Base-by-base conservation (phyloP, 805 yeast species). In the Candida ipomoeae region DNA sequence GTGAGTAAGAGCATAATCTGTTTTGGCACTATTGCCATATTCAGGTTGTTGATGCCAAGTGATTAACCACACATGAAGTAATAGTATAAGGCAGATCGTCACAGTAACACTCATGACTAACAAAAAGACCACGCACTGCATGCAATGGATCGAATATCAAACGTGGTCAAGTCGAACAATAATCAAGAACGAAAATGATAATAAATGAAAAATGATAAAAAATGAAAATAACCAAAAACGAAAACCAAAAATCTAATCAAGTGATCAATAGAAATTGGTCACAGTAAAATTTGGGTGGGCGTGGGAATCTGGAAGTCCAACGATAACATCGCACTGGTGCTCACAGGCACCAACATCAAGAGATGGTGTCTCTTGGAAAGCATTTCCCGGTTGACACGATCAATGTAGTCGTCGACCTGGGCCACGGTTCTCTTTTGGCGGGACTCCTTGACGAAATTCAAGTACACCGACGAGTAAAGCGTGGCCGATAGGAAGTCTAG, bases 251-350 rank as follows among this genome's bases (percentile, higher is more conserved):
- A n/a, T 6, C 10, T n/a, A 7, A 34, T n/a, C 10, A 7, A 15
- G 36, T 34, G n/a, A 5, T 15, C 17, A 17, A 8, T 15, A 10
- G 20, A 17, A 17, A 17, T 6, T 6, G 13, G 21, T 37, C 26
- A 37, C 40, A 7, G 40, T 2, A 20, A 13, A 15, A 5, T 21
- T 31, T 20, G 38, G 3, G 11, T 21, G n/a, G 45, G 45, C 17
- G 56, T 67, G 1, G 83, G 82, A 3, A 83, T 67, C 55, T 78
- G 75, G 53, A 81, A 73, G 60, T 83, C 88, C 55, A 80, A 63
- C 63, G 85, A 79, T 6, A 83, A 63, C 61, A 75, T 83, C 1
- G 82, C 89, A 31, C 79, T 70, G 46, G 71, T 61, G 45, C 77
- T 59, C 1, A 87, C 87, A 5, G 79, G 71, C 0, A 84, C 71